Evolutionary conservation across 257 asterid genomes (phyloP), one percentile per base, ranked within the genome.

Genomic region (Paulownia fortunei): DNA sequence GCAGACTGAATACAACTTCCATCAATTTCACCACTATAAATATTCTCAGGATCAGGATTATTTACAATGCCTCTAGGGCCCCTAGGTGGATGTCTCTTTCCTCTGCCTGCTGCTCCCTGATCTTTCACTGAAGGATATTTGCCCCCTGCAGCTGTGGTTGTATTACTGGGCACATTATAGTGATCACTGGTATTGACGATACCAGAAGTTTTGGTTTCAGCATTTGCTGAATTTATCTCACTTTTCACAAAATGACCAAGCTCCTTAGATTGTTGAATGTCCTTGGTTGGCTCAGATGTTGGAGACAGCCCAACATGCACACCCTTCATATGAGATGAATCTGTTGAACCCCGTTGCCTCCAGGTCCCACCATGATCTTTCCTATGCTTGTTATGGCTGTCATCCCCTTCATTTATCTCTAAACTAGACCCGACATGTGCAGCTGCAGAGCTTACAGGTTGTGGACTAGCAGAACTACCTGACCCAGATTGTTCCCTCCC

Each of bases 321-420:
- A 80, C 72, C 83, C 79, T 82, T 84, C 63, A 23, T 21, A 18
- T 72, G 83, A 58, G 82, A 80, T 69, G 87, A 46, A 72, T 89
- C 92, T 21, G 83, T 44, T 26, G 87, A 52, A 70, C 86, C 89
- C 70, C 94, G 79, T 65, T 85, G 96, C 32, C 84, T 88, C 97
- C 94, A 89, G 2, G 82, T 80, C 62, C 92, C 97, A 42, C 92
- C 97, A 42, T 86, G 88, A 27, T 82, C 90, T 81, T 89, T 89
- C 37, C 73, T 89, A 13, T 80, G 90, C 86, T 88, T 92, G 78
- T 79, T 89, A 67, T 74, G 87, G 82, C 56, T 85, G 36, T 71
- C 78, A 66, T 85, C 92, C 55, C 73, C 87, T 74, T 79, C 88
- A 70, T 84, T 86, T n/a, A 55, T 79, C 59, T 88, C 92, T 24